Conservation (phyloP, 1,139 yeast species). For the Nakaseomyces nivariensis region DNA sequence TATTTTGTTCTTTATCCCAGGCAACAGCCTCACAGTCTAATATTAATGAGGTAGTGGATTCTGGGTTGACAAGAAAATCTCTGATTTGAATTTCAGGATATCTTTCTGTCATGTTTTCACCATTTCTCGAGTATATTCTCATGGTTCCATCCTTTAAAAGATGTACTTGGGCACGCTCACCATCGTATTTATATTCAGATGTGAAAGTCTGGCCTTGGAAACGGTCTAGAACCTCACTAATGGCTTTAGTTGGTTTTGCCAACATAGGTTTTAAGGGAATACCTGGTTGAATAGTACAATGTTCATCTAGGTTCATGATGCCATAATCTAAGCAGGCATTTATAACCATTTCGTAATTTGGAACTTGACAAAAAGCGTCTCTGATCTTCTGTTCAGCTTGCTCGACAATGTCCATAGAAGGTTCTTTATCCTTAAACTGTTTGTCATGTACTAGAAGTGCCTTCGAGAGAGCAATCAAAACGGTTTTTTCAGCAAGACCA, state of each 20-base stretch:
- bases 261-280: constrained; percentile 95
- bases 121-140: constrained; percentile 80
- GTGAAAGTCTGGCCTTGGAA: constrained; percentile 81
- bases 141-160: constrained; percentile 56
- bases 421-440: constrained; percentile 9
- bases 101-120: constrained; percentile 93
- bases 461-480: constrained; percentile 71
- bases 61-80: constrained; percentile 41
- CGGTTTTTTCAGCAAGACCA: constrained; percentile 90
- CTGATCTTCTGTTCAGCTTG: constrained; percentile 70
- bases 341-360: constrained; percentile 76
- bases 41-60: constrained; percentile 44
- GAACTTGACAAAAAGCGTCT: constrained; percentile 85
- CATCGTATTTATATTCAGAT: constrained; percentile 95
- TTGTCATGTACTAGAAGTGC: constrained; percentile 61
- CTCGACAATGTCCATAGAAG: constrained; percentile 33
- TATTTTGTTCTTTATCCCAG: constrained; percentile 68
- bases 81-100: constrained; percentile 83
- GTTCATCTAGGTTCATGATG: constrained; percentile 49
- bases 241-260: constrained; percentile 93
- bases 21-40: constrained; percentile 99
- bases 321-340: constrained; percentile 60
- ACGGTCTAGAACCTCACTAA: constrained; percentile 79
- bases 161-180: constrained; percentile 96
- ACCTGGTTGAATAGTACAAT: constrained; percentile 77